phyloP scores from a whole-genome alignment of 768 basidiomycete species.

The Phanerodontia chrysosporium region DNA sequence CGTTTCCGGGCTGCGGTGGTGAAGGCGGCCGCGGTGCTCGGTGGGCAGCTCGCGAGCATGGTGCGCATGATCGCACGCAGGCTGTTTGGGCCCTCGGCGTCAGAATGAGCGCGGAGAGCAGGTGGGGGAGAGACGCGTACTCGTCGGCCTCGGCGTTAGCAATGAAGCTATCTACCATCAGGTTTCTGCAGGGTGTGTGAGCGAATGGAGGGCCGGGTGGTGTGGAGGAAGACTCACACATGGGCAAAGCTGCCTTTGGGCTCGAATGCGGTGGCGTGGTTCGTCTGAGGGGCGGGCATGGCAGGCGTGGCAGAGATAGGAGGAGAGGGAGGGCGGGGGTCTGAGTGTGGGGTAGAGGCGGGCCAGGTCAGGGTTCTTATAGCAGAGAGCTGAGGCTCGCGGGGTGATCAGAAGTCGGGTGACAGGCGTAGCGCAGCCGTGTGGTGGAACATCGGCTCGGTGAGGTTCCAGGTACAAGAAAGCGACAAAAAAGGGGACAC shows the following conservation, averaged over 20 bases:
- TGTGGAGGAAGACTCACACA: conserved; percentile 6
- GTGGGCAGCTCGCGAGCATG: conserved; percentile 63
- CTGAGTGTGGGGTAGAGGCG: background rate
- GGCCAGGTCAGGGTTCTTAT: background rate
- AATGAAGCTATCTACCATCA: conserved; percentile 76
- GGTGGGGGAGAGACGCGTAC: conserved; percentile 34
- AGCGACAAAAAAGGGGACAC: background rate
- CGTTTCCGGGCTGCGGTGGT: conserved; percentile 55
- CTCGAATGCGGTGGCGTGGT: background rate
- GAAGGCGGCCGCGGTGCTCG: conserved; percentile 57
- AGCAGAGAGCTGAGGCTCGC: background rate
- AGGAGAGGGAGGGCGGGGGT: background rate
- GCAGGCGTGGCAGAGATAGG: background rate
- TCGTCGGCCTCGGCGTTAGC: conserved; percentile 70
- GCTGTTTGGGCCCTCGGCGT: conserved; percentile 33
- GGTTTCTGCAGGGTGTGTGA: conserved; percentile 40
- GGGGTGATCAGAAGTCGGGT: background rate
- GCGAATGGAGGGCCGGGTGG: background rate
- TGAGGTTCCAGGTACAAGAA: background rate
- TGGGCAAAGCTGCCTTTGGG: conserved; percentile 5
- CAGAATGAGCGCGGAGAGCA: conserved; percentile 1
- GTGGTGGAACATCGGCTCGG: background rate
- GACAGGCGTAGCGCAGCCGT: background rate
- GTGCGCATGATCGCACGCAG: conserved; percentile 69
- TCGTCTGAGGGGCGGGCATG: conserved; percentile 12